Evolutionary conservation across 1,284 basidiomycete genomes (phyloP).

Genomic region (Puccinia polysora): DNA sequence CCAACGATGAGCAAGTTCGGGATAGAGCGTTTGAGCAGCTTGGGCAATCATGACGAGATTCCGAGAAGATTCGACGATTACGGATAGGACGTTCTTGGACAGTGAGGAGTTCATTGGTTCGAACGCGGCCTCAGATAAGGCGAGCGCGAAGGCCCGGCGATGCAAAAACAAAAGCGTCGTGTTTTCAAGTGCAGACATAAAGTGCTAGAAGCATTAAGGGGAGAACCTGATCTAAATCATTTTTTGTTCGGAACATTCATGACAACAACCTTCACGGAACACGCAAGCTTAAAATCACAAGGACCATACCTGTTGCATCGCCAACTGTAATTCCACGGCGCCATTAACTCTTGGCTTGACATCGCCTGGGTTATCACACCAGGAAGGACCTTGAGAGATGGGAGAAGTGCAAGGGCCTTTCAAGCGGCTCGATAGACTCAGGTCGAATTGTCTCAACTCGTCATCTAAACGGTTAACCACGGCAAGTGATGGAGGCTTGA

Average conservation of each 20-base stretch:
- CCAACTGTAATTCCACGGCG: conserved; percentile 1
- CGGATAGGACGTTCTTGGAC: conserved; percentile 45
- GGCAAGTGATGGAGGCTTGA: conserved; percentile 25
- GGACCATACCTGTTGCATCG: conserved; percentile 34
- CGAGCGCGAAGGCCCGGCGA: conserved; percentile 46
- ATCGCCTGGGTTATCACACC: conserved; percentile 2
- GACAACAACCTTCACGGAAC: no score
- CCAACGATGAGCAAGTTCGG: conserved; percentile 45
- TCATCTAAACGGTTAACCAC: conserved; percentile 34
- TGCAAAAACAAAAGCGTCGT: conserved; percentile 46
- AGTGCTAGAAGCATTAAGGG: conserved; percentile 25
- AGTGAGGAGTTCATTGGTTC: conserved; percentile 47
- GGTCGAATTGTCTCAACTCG: conserved; percentile 28
- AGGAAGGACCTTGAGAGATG: conserved; percentile 24
- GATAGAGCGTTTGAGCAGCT: conserved; percentile 44
- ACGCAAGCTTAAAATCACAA: background rate
- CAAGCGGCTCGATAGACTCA: background rate
- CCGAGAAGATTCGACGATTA: conserved; percentile 46
- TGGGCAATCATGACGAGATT: conserved; percentile 47
- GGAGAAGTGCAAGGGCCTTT: background rate
- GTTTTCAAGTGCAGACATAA: conserved; percentile 30
- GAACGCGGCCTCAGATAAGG: conserved; percentile 43
- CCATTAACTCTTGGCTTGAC: background rate
- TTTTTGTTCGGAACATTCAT: background rate
- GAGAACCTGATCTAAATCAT: background rate